A percentile compares a stretch with the other conserved stretches of the same genome.
Evolutionary conservation across 345 rosid species (phyloP).

Genomic region (Syzygium grande): DNA sequence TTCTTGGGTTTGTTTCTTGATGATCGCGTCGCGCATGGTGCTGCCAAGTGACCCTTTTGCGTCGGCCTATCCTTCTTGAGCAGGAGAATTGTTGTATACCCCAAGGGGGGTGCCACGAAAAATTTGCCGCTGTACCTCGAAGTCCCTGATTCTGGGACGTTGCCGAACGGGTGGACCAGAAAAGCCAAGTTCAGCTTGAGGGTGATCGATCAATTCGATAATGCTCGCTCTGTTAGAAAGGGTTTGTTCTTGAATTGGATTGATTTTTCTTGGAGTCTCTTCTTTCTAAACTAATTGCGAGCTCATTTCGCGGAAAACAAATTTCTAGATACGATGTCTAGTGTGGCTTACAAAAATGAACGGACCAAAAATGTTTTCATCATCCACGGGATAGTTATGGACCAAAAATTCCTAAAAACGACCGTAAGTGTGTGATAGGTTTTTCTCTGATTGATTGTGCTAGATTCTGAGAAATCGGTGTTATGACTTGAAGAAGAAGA

Average conservation of each 20-base stretch:
- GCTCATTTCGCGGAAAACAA: too few relatives aligned
- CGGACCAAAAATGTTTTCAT: neutral
- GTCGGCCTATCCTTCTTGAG: neutral
- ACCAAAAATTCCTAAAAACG: too few relatives aligned
- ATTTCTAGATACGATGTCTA: too few relatives aligned
- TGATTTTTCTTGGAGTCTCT: neutral
- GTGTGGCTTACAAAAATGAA: too few relatives aligned
- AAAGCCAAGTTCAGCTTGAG: constrained; percentile 6
- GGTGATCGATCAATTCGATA: constrained; percentile 6
- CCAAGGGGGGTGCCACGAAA: neutral
- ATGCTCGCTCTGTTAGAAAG: neutral
- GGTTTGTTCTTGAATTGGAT: neutral
- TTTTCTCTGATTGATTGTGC: neutral
- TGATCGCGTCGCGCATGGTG: neutral
- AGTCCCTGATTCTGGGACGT: constrained; percentile 9
- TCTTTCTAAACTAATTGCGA: neutral
- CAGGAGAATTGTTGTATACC: neutral
- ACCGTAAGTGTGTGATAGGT: neutral
- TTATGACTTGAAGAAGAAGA: neutral
- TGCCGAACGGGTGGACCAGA: constrained; percentile 22
- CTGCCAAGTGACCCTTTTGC: neutral
- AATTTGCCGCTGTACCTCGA: constrained; percentile 1
- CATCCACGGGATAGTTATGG: neutral
- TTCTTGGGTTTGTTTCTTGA: neutral
- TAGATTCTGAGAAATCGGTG: neutral